These are phyloP conservation scores for Gardenia jasminoides DNA, from an alignment of 257 asterid species.

Conservation along the genomic window DNA sequence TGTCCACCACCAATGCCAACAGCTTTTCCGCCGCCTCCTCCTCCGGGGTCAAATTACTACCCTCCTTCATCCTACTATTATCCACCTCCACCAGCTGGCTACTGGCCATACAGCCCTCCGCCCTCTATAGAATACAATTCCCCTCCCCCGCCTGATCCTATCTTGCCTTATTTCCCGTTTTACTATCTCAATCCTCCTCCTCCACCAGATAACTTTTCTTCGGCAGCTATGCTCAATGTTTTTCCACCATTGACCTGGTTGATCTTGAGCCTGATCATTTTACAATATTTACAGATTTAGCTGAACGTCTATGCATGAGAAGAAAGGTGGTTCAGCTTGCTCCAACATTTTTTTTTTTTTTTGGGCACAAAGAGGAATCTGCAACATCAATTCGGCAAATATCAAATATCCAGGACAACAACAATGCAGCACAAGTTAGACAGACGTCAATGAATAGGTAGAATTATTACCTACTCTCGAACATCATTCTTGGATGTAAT, in stretches of 20 bases:
- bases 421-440: background rate
- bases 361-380: background rate
- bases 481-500: background rate
- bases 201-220: slow-evolving; percentile 18
- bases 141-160: slow-evolving; percentile 51
- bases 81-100: slow-evolving; percentile 31
- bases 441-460: background rate
- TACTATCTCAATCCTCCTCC: slow-evolving; percentile 44
- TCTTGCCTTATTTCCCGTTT: slow-evolving; percentile 45
- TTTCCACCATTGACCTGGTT: background rate
- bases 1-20: slow-evolving; percentile 24
- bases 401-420: background rate
- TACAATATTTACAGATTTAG: background rate
- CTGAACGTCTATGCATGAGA: background rate
- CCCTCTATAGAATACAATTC: slow-evolving; percentile 32
- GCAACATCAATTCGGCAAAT: background rate
- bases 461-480: background rate
- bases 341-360: background rate
- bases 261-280: background rate
- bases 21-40: slow-evolving; percentile 4
- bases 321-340: background rate
- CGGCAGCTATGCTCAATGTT: background rate
- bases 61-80: slow-evolving; percentile 19
- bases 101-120: slow-evolving; percentile 24
- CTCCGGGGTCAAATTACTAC: slow-evolving; percentile 18